Evolutionary conservation across 2,329 filamentous ascomycete species (phyloP).

Genomic region (Clonostachys rhizophaga): DNA sequence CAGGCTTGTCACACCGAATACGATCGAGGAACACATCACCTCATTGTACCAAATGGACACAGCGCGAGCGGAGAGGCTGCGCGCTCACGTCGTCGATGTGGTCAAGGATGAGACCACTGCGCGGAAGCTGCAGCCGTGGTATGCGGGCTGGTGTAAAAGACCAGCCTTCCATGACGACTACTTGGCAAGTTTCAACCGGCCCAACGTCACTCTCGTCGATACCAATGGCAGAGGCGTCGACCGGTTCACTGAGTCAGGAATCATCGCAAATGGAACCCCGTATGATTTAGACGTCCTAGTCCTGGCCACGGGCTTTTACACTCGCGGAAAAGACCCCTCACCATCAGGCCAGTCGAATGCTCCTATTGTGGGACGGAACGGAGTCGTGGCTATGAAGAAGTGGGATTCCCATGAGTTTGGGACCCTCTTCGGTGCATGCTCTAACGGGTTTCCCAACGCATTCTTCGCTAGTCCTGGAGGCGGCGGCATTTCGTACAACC

Average conservation of each 20-base stretch:
- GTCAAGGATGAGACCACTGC: too few relatives aligned
- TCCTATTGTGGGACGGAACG: conserved; percentile 34
- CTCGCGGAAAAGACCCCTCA: conserved; percentile 15
- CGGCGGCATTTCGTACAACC: too few relatives aligned
- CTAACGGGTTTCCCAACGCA: conserved; percentile 48
- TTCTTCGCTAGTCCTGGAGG: conserved; percentile 33
- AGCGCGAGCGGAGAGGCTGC: too few relatives aligned
- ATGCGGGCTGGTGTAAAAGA: not conserved
- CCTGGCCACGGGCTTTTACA: conserved; percentile 28
- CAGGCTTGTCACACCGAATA: too few relatives aligned
- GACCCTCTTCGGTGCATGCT: conserved; percentile 47
- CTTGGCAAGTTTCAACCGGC: not conserved
- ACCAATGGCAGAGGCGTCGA: not conserved
- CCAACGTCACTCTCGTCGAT: not conserved
- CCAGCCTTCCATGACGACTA: not conserved
- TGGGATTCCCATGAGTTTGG: conserved; percentile 31
- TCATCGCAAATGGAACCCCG: not conserved
- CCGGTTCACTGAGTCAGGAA: not conserved
- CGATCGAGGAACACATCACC: too few relatives aligned
- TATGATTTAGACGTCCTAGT: conserved; percentile 4
- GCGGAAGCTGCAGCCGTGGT: too few relatives aligned
- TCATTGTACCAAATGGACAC: too few relatives aligned
- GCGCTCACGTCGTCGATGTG: too few relatives aligned
- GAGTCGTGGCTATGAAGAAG: conserved; percentile 35
- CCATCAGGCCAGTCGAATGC: conserved; percentile 8